phyloP scores from a whole-genome alignment of 139 green algal genomes.

The Micractinium conductrix region DNA sequence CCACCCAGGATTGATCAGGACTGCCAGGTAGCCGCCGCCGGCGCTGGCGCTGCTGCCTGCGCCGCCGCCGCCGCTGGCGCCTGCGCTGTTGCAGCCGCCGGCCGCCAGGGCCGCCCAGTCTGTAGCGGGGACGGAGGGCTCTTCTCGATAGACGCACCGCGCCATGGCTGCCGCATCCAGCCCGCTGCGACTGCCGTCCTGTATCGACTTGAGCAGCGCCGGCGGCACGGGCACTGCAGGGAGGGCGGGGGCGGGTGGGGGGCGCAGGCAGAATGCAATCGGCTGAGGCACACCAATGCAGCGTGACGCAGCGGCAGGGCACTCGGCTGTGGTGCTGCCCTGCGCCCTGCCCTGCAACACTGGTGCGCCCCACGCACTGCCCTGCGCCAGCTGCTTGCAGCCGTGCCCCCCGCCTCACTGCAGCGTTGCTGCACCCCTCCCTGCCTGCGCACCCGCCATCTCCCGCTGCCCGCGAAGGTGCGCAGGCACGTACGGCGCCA shows the following conservation, averaged over 20 bases:
- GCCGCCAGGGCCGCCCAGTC: conserved; percentile 9
- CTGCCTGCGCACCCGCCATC: neutral
- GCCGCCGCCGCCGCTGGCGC: neutral
- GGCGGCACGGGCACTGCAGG: conserved; percentile 28
- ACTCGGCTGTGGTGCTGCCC: too few relatives aligned
- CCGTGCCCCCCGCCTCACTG: too few relatives aligned
- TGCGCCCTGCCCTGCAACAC: too few relatives aligned
- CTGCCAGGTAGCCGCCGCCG: conserved; percentile 36
- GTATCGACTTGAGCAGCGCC: conserved; percentile 14
- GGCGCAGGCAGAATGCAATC: too few relatives aligned
- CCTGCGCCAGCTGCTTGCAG: too few relatives aligned
- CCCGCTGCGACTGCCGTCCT: neutral
- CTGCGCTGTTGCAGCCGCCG: neutral
- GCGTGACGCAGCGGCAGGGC: neutral
- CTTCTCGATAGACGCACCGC: neutral
- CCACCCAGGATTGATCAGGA: conserved; percentile 78
- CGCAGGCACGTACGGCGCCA: conserved; percentile 67
- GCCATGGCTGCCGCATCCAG: conserved; percentile 21
- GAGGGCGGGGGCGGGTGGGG: too few relatives aligned
- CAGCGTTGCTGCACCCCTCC: neutral
- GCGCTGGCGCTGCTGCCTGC: neutral
- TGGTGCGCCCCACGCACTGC: neutral
- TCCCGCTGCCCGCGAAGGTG: neutral
- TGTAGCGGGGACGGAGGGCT: neutral
- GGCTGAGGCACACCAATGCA: neutral